These are phyloP conservation scores for Solanum raphanifolium DNA, from an alignment of 257 asterid species.

Conservation along the genomic window DNA sequence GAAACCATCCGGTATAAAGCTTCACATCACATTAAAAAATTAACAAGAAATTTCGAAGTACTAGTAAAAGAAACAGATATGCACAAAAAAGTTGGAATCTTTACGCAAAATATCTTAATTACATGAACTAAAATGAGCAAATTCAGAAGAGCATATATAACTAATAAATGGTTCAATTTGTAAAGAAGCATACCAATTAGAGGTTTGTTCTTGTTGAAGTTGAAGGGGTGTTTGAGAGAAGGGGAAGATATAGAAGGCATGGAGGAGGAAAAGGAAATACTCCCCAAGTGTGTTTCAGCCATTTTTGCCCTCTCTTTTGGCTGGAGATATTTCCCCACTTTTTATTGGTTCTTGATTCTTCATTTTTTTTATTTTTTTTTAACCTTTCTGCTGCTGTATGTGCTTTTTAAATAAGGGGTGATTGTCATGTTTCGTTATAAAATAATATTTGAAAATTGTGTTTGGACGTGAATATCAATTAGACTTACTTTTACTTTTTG, in stretches of 20 bases:
- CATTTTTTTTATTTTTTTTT: neutral
- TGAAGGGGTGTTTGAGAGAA: conserved; percentile 12
- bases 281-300: conserved; percentile 30
- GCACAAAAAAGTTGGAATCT: neutral
- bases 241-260: conserved; percentile 18
- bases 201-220: conserved; percentile 11
- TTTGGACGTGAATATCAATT: too few species aligned
- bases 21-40: neutral
- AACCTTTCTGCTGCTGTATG: neutral
- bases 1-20: neutral
- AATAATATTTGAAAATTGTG: neutral
- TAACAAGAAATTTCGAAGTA: neutral
- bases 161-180: neutral
- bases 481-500: too few species aligned
- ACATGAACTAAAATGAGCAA: neutral
- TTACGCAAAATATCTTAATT: neutral
- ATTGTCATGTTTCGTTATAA: neutral
- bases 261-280: conserved; percentile 31
- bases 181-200: conserved; percentile 29
- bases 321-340: neutral
- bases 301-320: conserved; percentile 3
- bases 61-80: neutral
- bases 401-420: neutral
- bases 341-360: neutral
- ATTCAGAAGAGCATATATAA: neutral